Evolutionary conservation across 1,284 basidiomycete genomes (phyloP).

Genomic region (Marasmius tenuissimus): DNA sequence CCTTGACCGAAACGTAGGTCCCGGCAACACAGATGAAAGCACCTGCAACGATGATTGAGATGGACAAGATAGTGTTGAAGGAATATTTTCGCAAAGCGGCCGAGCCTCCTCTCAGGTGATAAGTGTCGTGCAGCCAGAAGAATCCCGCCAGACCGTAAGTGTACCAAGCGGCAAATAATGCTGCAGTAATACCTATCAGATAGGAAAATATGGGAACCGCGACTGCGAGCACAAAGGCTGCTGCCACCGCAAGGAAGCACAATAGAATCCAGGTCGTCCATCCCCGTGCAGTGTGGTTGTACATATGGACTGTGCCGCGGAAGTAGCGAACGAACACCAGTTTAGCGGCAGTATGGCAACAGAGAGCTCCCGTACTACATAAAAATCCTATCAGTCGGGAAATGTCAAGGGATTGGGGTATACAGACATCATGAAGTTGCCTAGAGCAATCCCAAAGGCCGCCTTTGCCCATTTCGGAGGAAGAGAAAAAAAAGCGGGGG

Average conservation of each 20-base stretch:
- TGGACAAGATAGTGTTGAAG: conserved; percentile 33
- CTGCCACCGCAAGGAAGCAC: conserved; percentile 40
- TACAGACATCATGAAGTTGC: conserved; percentile 51
- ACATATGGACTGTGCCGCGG: conserved; percentile 56
- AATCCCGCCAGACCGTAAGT: conserved; percentile 57
- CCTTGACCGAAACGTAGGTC: conserved; percentile 54
- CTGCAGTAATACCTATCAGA: conserved; percentile 51
- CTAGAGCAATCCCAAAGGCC: conserved; percentile 45
- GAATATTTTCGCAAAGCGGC: conserved; percentile 30
- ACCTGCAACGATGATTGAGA: conserved; percentile 46
- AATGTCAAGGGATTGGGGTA: not conserved
- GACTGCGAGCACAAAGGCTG: conserved; percentile 56
- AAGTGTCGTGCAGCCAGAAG: conserved; percentile 55
- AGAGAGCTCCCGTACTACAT: conserved; percentile 44
- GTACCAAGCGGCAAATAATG: conserved; percentile 60
- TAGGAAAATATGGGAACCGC: conserved; percentile 57
- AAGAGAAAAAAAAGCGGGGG: conserved; percentile 54
- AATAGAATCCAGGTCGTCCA: conserved; percentile 57
- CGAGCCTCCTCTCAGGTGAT: conserved; percentile 39
- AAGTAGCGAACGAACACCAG: conserved; percentile 62
- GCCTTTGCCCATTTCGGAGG: conserved; percentile 50
- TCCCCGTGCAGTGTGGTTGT: conserved; percentile 54
- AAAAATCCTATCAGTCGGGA: not conserved
- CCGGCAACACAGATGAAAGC: conserved; percentile 56
- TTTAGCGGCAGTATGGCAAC: conserved; percentile 56